Evolutionary conservation across 2,329 filamentous ascomycete species (phyloP).

Genomic region (Ophiostoma fasciatum): DNA sequence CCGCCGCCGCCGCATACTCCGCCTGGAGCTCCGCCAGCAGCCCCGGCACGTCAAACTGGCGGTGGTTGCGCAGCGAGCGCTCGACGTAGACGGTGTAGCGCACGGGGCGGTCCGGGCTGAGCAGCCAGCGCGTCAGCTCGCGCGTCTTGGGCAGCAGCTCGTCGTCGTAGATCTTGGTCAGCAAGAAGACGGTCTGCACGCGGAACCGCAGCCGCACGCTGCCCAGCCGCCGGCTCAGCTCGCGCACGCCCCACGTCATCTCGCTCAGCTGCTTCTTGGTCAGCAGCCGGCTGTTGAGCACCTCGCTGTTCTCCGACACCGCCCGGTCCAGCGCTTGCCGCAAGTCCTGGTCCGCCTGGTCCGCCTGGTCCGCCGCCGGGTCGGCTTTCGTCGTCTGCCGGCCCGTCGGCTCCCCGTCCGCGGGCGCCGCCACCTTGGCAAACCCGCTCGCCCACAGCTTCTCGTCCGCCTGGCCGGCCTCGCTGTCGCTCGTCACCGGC

Average conservation of each 20-base stretch:
- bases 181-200: conserved; percentile 68
- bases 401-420: no score
- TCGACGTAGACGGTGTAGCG: conserved; percentile 74
- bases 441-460: conserved; percentile 37
- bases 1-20: conserved; percentile 22
- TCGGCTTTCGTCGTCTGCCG: no score
- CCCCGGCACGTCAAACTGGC: conserved; percentile 57
- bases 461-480: conserved; percentile 41
- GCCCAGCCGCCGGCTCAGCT: conserved; percentile 73
- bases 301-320: conserved; percentile 9
- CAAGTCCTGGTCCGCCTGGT: no score
- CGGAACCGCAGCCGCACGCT: conserved; percentile 71
- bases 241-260: conserved; percentile 91
- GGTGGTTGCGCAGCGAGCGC: conserved; percentile 54
- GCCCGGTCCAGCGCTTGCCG: conserved; percentile 9
- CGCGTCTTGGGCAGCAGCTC: conserved; percentile 63
- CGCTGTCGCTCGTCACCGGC: conserved; percentile 25
- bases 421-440: conserved; percentile 23
- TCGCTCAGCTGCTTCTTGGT: conserved; percentile 92
- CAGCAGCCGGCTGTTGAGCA: conserved; percentile 53
- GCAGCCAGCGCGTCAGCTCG: conserved; percentile 65
- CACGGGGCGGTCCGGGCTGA: conserved; percentile 52
- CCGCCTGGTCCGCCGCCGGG: conserved; percentile 25
- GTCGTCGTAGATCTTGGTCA: conserved; percentile 85
- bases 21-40: conserved; percentile 46